A percentile compares a stretch with the other conserved stretches of the same genome.
Conservation (phyloP, 2,329 filamentous ascomycete species). For the Thyridium curvatum region DNA sequence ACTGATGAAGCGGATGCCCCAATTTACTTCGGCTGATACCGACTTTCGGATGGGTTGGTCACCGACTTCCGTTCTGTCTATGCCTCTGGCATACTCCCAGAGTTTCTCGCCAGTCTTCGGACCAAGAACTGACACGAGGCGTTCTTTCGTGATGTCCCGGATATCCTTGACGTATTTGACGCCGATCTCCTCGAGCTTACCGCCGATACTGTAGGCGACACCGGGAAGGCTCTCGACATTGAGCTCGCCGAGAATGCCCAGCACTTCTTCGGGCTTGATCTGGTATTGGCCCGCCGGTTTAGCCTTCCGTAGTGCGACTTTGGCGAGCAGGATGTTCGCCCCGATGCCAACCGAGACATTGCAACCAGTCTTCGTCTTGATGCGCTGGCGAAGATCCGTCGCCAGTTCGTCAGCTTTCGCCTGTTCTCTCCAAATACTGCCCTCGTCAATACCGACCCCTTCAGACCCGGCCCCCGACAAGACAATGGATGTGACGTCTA, state of each 20-base stretch:
- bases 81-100: constrained; percentile 83
- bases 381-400: constrained; percentile 54
- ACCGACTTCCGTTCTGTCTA: constrained; percentile 80
- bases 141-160: constrained; percentile 69
- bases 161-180: constrained; percentile 80
- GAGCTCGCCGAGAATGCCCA: constrained; percentile 70
- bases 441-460: constrained; percentile 59
- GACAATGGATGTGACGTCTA: constrained; percentile 74
- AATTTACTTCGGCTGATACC: constrained; percentile 94
- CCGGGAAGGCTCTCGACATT: constrained; percentile 80
- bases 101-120: constrained; percentile 91
- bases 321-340: constrained; percentile 83
- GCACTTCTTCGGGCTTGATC: constrained; percentile 71
- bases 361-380: constrained; percentile 73
- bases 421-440: constrained; percentile 70
- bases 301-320: constrained; percentile 81
- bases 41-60: constrained; percentile 84
- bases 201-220: constrained; percentile 83
- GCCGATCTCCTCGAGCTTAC: constrained; percentile 82
- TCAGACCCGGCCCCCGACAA: constrained; percentile 59
- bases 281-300: constrained; percentile 94
- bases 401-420: constrained; percentile 70
- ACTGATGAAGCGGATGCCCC: constrained; percentile 91
- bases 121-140: constrained; percentile 65
- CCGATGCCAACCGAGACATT: constrained; percentile 91